Evolutionary conservation across 2,329 filamentous ascomycete species (phyloP).

Genomic region (Periconia digitata): DNA sequence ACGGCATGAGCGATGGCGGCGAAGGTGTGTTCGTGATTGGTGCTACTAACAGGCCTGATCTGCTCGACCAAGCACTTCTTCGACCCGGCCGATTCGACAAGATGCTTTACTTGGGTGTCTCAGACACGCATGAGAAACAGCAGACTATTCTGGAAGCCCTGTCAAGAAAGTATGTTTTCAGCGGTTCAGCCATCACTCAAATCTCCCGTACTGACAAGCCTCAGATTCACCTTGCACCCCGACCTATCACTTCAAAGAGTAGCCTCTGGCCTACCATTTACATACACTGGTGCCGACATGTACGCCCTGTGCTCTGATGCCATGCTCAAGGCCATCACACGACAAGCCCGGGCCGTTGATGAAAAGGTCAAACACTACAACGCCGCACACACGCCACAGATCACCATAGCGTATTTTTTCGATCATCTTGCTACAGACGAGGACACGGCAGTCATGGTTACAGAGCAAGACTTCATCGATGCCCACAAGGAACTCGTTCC

Average conservation of each 20-base stretch:
- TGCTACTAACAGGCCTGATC: constrained; percentile 90
- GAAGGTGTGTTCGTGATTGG: constrained; percentile 92
- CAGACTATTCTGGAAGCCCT: constrained; percentile 90
- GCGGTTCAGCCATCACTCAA: not conserved
- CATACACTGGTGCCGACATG: constrained; percentile 95
- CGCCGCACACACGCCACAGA: constrained; percentile 46
- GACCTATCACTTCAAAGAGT: constrained; percentile 74
- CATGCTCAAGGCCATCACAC: constrained; percentile 97
- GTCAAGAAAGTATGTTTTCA: constrained; percentile 78
- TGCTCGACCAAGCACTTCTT: constrained; percentile 86
- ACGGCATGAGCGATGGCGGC: constrained; percentile 95
- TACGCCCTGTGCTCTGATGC: constrained; percentile 97
- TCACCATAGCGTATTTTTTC: constrained; percentile 93
- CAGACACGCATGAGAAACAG: constrained; percentile 96
- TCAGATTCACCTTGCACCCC: constrained; percentile 80
- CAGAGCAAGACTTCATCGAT: constrained; percentile 80
- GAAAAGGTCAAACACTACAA: constrained; percentile 76
- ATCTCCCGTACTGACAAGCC: constrained; percentile 1
- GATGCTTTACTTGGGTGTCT: constrained; percentile 96
- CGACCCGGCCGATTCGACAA: constrained; percentile 94
- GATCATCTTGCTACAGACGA: constrained; percentile 83
- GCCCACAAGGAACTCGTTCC: constrained; percentile 88
- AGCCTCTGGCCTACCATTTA: constrained; percentile 80
- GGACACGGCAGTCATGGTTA: constrained; percentile 85
- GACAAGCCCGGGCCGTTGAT: constrained; percentile 82